These are phyloP conservation scores for Tarenaya hassleriana DNA, from an alignment of 345 rosid genomes.

Conservation along the genomic window DNA sequence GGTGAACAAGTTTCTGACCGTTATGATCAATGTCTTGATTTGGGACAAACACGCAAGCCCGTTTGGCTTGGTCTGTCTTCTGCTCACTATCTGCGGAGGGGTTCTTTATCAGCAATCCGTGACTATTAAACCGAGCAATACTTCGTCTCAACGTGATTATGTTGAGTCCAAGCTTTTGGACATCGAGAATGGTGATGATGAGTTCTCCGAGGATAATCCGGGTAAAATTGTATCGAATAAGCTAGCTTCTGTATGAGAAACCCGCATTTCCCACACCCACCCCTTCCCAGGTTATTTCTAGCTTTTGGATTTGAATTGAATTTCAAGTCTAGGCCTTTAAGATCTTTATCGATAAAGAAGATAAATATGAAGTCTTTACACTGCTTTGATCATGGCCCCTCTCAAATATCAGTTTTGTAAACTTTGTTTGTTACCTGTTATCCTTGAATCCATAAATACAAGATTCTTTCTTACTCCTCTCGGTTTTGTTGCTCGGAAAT, in stretches of 20 bases:
- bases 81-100: slow-evolving; percentile 78
- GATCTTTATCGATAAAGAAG: slow-evolving; percentile 6
- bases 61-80: slow-evolving; percentile 79
- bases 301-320: slow-evolving; percentile 5
- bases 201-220: slow-evolving; percentile 32
- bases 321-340: slow-evolving; percentile 9
- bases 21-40: slow-evolving; percentile 80
- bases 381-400: slow-evolving; percentile 7
- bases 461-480: slow-evolving; percentile 13
- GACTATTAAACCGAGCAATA: slow-evolving; percentile 25
- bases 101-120: slow-evolving; percentile 96
- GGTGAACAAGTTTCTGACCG: slow-evolving; percentile 93
- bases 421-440: neutral
- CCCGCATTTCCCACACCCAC: slow-evolving; percentile 10
- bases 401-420: slow-evolving; percentile 24
- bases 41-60: slow-evolving; percentile 99
- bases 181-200: slow-evolving; percentile 32
- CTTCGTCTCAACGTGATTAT: slow-evolving; percentile 34
- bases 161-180: slow-evolving; percentile 25
- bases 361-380: neutral
- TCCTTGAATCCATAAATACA: slow-evolving; percentile 19
- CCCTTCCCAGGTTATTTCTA: slow-evolving; percentile 9
- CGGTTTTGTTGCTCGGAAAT: neutral
- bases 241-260: slow-evolving; percentile 39
- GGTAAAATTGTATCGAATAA: slow-evolving; percentile 38